Evolutionary conservation across 2,329 filamentous ascomycete species (phyloP).

Genomic region (Fusarium sp.): DNA sequence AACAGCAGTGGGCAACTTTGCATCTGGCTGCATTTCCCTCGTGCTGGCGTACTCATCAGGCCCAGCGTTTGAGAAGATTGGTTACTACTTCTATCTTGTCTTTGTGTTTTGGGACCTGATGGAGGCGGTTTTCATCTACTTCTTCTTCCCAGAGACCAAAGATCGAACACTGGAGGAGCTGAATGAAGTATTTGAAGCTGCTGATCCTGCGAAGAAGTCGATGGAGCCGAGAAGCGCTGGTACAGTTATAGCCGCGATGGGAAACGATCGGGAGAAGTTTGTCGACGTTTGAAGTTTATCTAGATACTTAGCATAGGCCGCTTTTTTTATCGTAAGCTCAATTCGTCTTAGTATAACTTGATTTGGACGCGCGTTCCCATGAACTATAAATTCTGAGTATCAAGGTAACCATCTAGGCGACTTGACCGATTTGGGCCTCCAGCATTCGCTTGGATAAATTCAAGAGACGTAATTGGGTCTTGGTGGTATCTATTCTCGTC

Average conservation of each 20-base stretch:
- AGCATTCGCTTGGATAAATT: too few species aligned
- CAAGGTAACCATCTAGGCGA: too few species aligned
- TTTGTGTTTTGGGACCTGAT: conserved; percentile 59
- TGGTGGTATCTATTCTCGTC: too few species aligned
- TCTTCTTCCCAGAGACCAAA: conserved; percentile 61
- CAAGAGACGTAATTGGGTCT: too few species aligned
- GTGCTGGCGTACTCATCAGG: conserved; percentile 59
- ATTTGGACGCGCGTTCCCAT: too few species aligned
- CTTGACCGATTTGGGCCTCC: too few species aligned
- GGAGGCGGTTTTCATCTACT: conserved; percentile 57
- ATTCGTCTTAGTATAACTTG: too few species aligned
- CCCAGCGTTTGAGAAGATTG: conserved; percentile 56
- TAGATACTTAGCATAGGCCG: too few species aligned
- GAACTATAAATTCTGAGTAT: too few species aligned
- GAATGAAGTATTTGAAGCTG: conserved; percentile 33
- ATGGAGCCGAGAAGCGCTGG: conserved; percentile 29
- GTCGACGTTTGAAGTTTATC: conserved; percentile 31
- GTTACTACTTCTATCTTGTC: conserved; percentile 58
- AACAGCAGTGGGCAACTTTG: conserved; percentile 55
- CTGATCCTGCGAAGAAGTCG: conserved; percentile 34
- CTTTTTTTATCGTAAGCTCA: too few species aligned
- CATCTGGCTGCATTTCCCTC: conserved; percentile 52
- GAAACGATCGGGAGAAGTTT: conserved; percentile 4
- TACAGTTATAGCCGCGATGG: conserved; percentile 32
- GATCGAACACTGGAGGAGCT: conserved; percentile 63